These are phyloP conservation scores for Coprinellus micaceus DNA, from an alignment of 768 basidiomycete species.

Conservation along the genomic window DNA sequence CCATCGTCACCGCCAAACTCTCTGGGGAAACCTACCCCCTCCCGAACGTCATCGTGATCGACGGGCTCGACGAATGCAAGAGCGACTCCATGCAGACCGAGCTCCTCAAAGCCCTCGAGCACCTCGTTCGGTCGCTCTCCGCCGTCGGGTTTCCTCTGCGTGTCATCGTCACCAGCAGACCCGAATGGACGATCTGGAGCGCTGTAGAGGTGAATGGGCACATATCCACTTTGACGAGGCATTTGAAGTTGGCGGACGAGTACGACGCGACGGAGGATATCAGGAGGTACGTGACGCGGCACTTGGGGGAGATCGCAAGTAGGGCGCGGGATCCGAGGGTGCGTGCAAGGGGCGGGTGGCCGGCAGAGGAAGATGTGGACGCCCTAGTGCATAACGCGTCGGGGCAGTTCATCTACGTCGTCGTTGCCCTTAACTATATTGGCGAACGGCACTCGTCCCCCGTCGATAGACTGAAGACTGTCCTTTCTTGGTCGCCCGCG, in stretches of 20 bases:
- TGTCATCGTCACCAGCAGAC: not conserved
- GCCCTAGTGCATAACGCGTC: slow-evolving; percentile 9
- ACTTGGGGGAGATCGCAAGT: not conserved
- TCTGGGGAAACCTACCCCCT: not conserved
- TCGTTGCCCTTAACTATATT: slow-evolving; percentile 11
- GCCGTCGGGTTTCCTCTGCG: not conserved
- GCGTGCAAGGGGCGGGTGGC: slow-evolving; percentile 8
- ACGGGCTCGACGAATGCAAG: slow-evolving; percentile 13
- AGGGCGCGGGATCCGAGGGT: not conserved
- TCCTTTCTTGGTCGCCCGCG: not conserved
- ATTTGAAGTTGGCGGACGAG: too few relatives aligned
- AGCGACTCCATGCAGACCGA: slow-evolving; percentile 7
- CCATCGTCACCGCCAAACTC: not conserved
- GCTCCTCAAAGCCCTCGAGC: slow-evolving; percentile 7
- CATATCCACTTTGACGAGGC: too few relatives aligned
- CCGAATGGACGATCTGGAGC: not conserved
- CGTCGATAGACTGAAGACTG: not conserved
- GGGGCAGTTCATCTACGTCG: slow-evolving; percentile 14
- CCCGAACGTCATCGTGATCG: slow-evolving; percentile 3
- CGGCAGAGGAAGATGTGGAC: slow-evolving; percentile 2
- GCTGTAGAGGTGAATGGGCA: too few relatives aligned
- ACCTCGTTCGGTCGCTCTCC: not conserved
- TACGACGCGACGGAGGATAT: not conserved
- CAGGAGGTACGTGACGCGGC: not conserved
- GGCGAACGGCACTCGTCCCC: slow-evolving; percentile 8